Base-by-base conservation (phyloP, 2,329 filamentous ascomycete species). In the Colletotrichum siamense region DNA sequence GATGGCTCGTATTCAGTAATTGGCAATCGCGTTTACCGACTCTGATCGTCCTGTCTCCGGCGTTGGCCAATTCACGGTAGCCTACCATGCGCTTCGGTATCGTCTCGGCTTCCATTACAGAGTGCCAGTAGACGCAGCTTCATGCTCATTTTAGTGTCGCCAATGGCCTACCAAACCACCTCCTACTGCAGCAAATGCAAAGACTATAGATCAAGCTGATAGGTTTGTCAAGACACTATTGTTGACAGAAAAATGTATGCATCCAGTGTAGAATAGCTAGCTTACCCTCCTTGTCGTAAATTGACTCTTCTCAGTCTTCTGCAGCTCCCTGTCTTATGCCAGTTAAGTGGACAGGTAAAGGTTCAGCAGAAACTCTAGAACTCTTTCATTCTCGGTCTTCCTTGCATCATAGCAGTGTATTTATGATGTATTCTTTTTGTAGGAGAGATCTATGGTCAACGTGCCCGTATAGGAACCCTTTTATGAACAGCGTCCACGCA, bases 381-480 rank as follows among this genome's bases (percentile, higher is more conserved):
- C 8, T 3, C 5, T n/a, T 10, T 44, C 16, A 44, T 44, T 44
- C 18, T 10, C 39, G 16, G 0, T 44, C 0, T 44, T n/a, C 5
- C 39, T 18, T 44, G 39, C 2, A 44, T 0, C 5, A 44, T 18
- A n/a, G 8, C 5, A 44, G 18, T 18, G 0, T 10, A 0, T 10
- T 44, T 10, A 10, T 10, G 3, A 18, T 44, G 39, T n/a, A n/a
- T 44, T 0, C 34, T 39, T 2, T 0, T n/a, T 1, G 39, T 44
- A 6, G 8, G 8, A 44, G 39, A 44, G 16, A 10, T 0, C 39
- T 0, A 0, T 44, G 1, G 18, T 10, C 39, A 10, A 18, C 3
- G 39, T 44, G 18, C 39, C 9, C 8, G 16, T 44, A 0, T 10
- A 44, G 18, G 5, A 44, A 39, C 36, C 36, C 36, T 39, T 10